Percentiles rank a stretch among this genome's conserved stretches.
Conservation (phyloP, 2,329 filamentous ascomycete genomes). For the Fusarium secorum region DNA sequence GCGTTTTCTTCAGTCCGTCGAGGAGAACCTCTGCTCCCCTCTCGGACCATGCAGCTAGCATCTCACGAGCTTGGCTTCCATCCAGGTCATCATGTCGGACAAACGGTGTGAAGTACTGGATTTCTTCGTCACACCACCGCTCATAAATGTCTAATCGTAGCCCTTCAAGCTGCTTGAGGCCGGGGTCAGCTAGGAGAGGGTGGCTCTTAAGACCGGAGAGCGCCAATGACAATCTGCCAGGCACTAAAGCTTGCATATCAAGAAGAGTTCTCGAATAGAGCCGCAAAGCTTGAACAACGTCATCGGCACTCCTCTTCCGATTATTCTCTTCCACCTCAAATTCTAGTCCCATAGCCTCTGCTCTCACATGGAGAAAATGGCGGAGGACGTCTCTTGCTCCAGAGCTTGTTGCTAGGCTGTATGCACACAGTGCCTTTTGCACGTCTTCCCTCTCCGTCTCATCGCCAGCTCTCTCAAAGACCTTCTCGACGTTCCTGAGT, state of each 20-base stretch:
- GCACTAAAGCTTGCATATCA: slow-evolving; percentile 79
- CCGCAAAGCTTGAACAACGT: slow-evolving; percentile 70
- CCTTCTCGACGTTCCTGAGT: slow-evolving; percentile 71
- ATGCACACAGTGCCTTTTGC: slow-evolving; percentile 79
- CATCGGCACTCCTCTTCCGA: slow-evolving; percentile 50
- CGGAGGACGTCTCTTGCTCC: slow-evolving; percentile 80
- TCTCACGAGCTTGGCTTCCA: slow-evolving; percentile 65
- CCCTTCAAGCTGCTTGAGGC: slow-evolving; percentile 71
- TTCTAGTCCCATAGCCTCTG: slow-evolving; percentile 70
- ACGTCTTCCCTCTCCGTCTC: slow-evolving; percentile 60
- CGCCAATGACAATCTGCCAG: slow-evolving; percentile 73
- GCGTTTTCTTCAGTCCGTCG: slow-evolving; percentile 65
- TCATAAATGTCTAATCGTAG: slow-evolving; percentile 80
- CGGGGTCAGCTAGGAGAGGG: slow-evolving; percentile 75
- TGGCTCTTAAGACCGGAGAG: slow-evolving; percentile 73
- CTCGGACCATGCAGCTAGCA: slow-evolving; percentile 70
- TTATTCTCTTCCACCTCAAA: slow-evolving; percentile 61
- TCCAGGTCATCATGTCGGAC: slow-evolving; percentile 81
- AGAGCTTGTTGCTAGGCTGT: slow-evolving; percentile 81
- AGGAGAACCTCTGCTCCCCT: slow-evolving; percentile 67
- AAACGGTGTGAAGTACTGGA: slow-evolving; percentile 86
- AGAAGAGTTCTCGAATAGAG: slow-evolving; percentile 81
- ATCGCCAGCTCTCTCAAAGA: slow-evolving; percentile 70
- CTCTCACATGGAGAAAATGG: slow-evolving; percentile 78
- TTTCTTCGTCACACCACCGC: slow-evolving; percentile 82